Evolutionary conservation across 345 rosid species (phyloP).

Genomic region (Gossypium turneri): DNA sequence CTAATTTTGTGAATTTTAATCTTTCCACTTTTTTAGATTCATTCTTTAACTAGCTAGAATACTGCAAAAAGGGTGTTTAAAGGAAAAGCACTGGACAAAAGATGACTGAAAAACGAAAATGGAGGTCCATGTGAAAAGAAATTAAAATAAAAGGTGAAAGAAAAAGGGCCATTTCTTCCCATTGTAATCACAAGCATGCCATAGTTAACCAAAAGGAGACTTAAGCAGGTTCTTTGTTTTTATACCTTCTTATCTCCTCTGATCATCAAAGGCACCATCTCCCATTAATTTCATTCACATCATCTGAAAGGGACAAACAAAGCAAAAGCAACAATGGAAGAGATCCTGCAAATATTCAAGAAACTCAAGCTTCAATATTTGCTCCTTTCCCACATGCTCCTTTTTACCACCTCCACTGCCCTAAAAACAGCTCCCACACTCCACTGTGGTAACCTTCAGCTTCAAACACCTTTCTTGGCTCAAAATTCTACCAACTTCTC

Average conservation of each 20-base stretch:
- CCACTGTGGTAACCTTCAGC: slow-evolving; percentile 34
- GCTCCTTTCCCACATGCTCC: slow-evolving; percentile 21
- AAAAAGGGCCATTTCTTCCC: slow-evolving; percentile 2
- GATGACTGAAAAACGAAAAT: not conserved
- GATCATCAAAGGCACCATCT: slow-evolving; percentile 4
- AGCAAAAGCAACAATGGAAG: slow-evolving; percentile 1
- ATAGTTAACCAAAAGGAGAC: not conserved
- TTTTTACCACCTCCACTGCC: slow-evolving; percentile 18
- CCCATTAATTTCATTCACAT: not conserved
- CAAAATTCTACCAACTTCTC: slow-evolving; percentile 24
- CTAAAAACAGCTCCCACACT: slow-evolving; percentile 12
- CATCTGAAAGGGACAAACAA: slow-evolving; percentile 11
- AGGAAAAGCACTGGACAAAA: slow-evolving; percentile 1
- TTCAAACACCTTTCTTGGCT: slow-evolving; percentile 18
- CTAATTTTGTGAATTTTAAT: too few species aligned
- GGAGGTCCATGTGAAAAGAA: slow-evolving; percentile 5
- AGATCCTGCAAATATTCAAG: slow-evolving; percentile 30
- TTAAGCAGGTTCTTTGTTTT: slow-evolving; percentile 22
- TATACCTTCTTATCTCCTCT: not conserved
- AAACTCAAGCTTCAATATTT: slow-evolving; percentile 19
- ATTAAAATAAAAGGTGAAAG: not conserved
- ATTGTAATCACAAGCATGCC: not conserved
- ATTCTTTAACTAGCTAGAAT: too few species aligned
- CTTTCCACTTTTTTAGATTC: too few species aligned
- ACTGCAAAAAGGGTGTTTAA: not conserved